phyloP scores from a whole-genome alignment of 306 rosid genomes.

The Vigna radiata region DNA sequence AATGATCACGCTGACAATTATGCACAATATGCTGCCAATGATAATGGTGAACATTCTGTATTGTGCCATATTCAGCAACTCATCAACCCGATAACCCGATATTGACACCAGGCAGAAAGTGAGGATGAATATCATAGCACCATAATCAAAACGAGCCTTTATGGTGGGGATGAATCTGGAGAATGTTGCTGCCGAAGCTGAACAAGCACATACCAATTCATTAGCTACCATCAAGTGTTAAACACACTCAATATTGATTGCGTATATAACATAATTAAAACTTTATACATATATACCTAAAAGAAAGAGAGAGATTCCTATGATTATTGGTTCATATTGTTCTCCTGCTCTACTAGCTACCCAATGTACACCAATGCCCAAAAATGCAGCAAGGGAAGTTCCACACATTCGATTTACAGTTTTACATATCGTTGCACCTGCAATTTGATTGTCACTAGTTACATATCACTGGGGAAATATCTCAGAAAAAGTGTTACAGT shows the following conservation, averaged over 20 bases:
- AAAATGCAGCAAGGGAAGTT: slow-evolving; percentile 72
- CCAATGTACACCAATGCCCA: slow-evolving; percentile 79
- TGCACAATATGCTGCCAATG: slow-evolving; percentile 72
- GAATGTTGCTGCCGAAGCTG: slow-evolving; percentile 90
- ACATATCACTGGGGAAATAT: background rate
- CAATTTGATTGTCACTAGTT: slow-evolving; percentile 13
- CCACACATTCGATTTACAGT: slow-evolving; percentile 73
- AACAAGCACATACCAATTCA: background rate
- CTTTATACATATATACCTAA: slow-evolving; percentile 55
- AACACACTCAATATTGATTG: background rate
- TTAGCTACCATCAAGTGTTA: background rate
- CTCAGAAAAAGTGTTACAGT: background rate
- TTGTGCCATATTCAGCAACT: slow-evolving; percentile 59
- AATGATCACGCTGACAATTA: slow-evolving; percentile 57
- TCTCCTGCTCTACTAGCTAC: slow-evolving; percentile 71
- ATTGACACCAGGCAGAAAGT: slow-evolving; percentile 82
- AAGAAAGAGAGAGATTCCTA: slow-evolving; percentile 68
- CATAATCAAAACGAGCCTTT: slow-evolving; percentile 85
- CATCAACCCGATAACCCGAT: slow-evolving; percentile 68
- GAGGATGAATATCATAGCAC: slow-evolving; percentile 78
- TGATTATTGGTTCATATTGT: slow-evolving; percentile 61
- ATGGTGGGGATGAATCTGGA: slow-evolving; percentile 83
- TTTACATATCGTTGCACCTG: slow-evolving; percentile 82
- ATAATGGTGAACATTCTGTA: slow-evolving; percentile 68
- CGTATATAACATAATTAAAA: background rate